Percentiles rank a stretch among this genome's conserved stretches.
Conservation (phyloP, 805 yeast species). For the Pichia cephalocereana region DNA sequence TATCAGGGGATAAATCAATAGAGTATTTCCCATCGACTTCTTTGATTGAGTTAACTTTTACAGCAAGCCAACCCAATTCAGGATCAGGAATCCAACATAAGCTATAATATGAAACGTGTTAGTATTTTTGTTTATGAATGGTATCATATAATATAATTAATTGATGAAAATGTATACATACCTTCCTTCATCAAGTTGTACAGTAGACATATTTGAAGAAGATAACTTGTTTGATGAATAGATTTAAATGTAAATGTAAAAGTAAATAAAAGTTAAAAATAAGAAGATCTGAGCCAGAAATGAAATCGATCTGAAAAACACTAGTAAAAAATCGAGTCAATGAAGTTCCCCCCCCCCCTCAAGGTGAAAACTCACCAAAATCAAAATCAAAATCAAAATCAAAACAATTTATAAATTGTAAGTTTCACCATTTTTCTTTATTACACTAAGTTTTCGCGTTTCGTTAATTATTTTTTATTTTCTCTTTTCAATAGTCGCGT, state of each 20-base stretch:
- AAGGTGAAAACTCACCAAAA: too few relatives aligned
- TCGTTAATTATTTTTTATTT: too few relatives aligned
- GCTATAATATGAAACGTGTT: conserved; percentile 22
- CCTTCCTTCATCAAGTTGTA: conserved; percentile 8
- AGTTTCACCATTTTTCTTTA: too few relatives aligned
- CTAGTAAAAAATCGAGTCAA: too few relatives aligned
- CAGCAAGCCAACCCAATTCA: conserved; percentile 67
- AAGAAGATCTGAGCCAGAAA: not conserved
- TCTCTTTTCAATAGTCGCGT: too few relatives aligned
- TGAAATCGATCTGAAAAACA: too few relatives aligned
- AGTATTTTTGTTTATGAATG: not conserved
- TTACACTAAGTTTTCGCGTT: too few relatives aligned
- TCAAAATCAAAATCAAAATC: too few relatives aligned
- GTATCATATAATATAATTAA: not conserved
- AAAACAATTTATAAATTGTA: too few relatives aligned
- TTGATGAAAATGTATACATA: not conserved
- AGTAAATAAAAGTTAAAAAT: not conserved
- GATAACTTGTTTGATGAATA: too few relatives aligned
- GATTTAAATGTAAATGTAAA: not conserved
- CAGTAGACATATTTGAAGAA: conserved; percentile 2
- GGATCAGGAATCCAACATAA: conserved; percentile 81
- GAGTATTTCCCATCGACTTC: conserved; percentile 35
- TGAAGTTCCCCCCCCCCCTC: too few relatives aligned
- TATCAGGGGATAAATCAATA: conserved; percentile 46
- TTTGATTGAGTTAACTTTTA: conserved; percentile 41